Evolutionary conservation across 2,329 filamentous ascomycete genomes (phyloP).

Genomic region (Venturiaceae sp.): DNA sequence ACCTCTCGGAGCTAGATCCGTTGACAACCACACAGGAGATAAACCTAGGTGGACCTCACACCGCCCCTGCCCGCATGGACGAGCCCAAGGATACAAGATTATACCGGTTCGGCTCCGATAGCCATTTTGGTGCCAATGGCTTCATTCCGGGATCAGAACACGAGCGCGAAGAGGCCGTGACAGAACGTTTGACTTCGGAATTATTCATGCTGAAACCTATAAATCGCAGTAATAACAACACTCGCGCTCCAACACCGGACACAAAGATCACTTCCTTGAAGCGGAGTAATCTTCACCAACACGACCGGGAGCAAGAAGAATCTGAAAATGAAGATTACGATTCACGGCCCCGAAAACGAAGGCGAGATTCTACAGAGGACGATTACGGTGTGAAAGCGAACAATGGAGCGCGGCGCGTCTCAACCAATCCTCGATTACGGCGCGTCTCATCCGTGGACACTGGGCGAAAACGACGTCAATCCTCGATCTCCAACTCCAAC

Average conservation of each 20-base stretch:
- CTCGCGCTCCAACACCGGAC: neutral
- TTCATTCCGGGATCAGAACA: conserved; percentile 2
- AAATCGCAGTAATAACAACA: conserved; percentile 5
- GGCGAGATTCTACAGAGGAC: neutral
- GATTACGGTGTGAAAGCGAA: neutral
- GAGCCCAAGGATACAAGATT: neutral
- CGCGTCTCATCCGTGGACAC: neutral
- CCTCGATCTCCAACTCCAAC: neutral
- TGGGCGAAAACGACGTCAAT: neutral
- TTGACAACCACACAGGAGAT: neutral
- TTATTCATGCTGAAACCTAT: conserved; percentile 7
- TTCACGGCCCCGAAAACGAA: neutral
- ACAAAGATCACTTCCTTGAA: neutral
- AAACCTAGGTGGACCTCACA: neutral
- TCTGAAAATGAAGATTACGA: neutral
- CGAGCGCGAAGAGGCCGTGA: conserved; percentile 1
- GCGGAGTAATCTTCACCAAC: neutral
- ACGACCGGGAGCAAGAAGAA: neutral
- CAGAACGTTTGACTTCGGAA: conserved; percentile 4
- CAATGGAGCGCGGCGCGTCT: neutral
- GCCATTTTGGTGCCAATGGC: conserved; percentile 1
- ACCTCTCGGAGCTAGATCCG: neutral
- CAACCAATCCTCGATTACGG: neutral
- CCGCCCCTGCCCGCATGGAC: neutral
- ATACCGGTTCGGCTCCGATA: conserved; percentile 10